A percentile compares a stretch with the other conserved stretches of the same genome.
These are phyloP conservation scores for Diaporthe sp. DNA, from an alignment of 2,329 filamentous ascomycete genomes.

Conservation along the genomic window DNA sequence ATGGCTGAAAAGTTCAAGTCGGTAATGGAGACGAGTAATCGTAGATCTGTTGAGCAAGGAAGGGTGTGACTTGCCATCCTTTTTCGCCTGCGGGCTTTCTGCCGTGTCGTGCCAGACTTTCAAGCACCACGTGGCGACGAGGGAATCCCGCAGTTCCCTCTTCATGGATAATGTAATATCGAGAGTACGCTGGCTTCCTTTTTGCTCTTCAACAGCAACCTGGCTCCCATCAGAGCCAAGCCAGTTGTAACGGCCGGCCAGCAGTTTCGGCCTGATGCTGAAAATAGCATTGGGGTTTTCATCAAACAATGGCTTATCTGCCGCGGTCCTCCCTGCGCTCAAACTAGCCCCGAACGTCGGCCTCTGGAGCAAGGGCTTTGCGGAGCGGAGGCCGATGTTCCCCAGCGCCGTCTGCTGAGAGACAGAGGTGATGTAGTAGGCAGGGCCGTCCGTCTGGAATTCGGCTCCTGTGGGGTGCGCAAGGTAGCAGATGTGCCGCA, in stretches of 20 bases:
- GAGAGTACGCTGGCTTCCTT: not conserved
- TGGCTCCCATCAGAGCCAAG: not conserved
- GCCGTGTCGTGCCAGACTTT: not conserved
- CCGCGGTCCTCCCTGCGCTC: not conserved
- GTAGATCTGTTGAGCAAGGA: fast-evolving
- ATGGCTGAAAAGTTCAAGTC: not conserved
- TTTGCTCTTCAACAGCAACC: not conserved
- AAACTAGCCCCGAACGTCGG: not conserved
- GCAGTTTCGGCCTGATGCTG: not conserved
- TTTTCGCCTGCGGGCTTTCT: not conserved
- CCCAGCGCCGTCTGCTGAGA: not conserved
- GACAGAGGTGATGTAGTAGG: not conserved
- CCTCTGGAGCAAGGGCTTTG: not conserved
- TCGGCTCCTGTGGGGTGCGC: not conserved
- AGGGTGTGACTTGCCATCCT: not conserved
- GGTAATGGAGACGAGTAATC: not conserved
- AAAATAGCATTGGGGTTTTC: not conserved
- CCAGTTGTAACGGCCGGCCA: not conserved
- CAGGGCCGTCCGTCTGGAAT: not conserved
- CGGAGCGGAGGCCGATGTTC: not conserved
- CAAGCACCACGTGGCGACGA: not conserved
- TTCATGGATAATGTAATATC: not conserved
- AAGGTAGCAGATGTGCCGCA: not conserved
- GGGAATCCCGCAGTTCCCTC: not conserved
- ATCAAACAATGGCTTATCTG: not conserved